Percentiles rank a stretch among this genome's conserved stretches.
Conservation (phyloP, 2,329 filamentous ascomycete species). For the Alternaria sp. region DNA sequence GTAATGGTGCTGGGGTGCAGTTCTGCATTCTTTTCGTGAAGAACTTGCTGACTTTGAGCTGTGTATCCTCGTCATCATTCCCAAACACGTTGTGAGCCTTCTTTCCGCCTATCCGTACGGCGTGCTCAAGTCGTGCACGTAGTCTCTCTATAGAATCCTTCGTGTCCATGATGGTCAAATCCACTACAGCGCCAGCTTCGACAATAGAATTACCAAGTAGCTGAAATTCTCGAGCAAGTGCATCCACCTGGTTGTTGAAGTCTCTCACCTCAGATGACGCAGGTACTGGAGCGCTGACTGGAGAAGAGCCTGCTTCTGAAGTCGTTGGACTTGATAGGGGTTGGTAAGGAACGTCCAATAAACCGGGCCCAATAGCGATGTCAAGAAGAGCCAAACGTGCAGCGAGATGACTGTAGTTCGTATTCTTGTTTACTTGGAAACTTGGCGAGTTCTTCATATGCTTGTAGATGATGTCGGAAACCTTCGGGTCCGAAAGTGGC, state of each 20-base stretch:
- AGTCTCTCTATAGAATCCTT: slow-evolving; percentile 80
- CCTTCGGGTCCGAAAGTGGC: slow-evolving; percentile 33
- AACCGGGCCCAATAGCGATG: slow-evolving; percentile 75
- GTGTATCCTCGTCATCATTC: slow-evolving; percentile 58
- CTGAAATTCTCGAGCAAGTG: slow-evolving; percentile 62
- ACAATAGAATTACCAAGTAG: slow-evolving; percentile 69
- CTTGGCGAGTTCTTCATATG: slow-evolving; percentile 51
- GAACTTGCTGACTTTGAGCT: slow-evolving; percentile 50
- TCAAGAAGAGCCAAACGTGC: slow-evolving; percentile 75
- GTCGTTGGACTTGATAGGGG: slow-evolving; percentile 38
- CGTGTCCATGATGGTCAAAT: slow-evolving; percentile 72
- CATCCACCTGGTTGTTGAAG: slow-evolving; percentile 79
- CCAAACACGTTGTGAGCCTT: slow-evolving; percentile 50
- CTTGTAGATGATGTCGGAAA: slow-evolving; percentile 33
- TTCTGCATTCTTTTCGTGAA: slow-evolving; percentile 17
- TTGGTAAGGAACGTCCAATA: slow-evolving; percentile 41
- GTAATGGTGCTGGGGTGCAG: slow-evolving; percentile 2
- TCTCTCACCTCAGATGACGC: slow-evolving; percentile 50
- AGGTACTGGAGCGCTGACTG: slow-evolving; percentile 20
- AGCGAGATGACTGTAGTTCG: slow-evolving; percentile 74
- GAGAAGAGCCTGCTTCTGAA: slow-evolving; percentile 33
- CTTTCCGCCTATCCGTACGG: slow-evolving; percentile 69
- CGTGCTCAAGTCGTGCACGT: slow-evolving; percentile 75
- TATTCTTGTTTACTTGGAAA: slow-evolving; percentile 64
- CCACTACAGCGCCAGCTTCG: slow-evolving; percentile 70